A percentile compares a stretch with the other conserved stretches of the same genome.
Evolutionary conservation across 2,329 filamentous ascomycete genomes (phyloP).

Genomic region (Chaetomium globosum): DNA sequence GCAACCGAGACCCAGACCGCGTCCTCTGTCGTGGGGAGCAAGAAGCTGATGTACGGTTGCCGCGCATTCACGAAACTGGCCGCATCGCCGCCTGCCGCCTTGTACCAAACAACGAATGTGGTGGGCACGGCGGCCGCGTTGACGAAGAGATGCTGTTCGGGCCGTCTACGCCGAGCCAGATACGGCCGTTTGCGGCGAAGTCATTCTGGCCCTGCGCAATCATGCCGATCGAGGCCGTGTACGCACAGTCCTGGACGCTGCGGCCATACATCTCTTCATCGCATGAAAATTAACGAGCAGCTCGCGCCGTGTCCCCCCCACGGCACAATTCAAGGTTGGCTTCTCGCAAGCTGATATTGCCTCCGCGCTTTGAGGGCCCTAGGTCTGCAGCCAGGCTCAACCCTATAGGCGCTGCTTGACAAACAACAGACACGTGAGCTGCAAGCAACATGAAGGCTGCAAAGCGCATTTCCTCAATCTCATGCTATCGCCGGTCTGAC

Average conservation of each 20-base stretch:
- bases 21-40: neutral
- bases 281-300: neutral
- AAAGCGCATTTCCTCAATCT: neutral
- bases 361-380: neutral
- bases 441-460: neutral
- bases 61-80: neutral
- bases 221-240: slow-evolving; percentile 1
- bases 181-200: neutral
- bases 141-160: neutral
- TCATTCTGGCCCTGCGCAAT: neutral
- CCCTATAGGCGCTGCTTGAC: neutral
- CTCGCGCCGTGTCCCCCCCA: neutral
- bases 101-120: neutral
- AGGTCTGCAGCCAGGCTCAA: neutral
- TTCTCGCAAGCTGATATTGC: neutral
- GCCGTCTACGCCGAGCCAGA: neutral
- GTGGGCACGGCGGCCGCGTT: neutral
- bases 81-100: neutral
- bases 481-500: neutral
- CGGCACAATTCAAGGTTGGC: neutral
- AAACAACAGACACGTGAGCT: neutral
- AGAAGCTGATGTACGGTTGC: slow-evolving; percentile 2
- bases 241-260: neutral
- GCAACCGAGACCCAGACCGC: neutral
- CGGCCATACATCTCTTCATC: neutral